phyloP scores from a whole-genome alignment of 495 filamentous ascomycete genomes.

The Pseudotulostoma volvatum region DNA sequence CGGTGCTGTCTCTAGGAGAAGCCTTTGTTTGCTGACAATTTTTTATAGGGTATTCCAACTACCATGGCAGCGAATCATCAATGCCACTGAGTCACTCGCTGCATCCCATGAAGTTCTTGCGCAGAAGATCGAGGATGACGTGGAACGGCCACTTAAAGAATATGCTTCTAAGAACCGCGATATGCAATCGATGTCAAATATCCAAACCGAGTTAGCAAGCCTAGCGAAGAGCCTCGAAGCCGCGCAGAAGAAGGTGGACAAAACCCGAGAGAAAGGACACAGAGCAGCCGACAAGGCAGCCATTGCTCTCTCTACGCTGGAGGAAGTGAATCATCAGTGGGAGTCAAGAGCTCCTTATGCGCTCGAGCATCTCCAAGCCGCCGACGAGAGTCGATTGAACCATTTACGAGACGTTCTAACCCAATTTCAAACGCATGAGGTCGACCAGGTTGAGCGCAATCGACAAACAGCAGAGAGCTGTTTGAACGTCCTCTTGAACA shows the following conservation, averaged over 20 bases:
- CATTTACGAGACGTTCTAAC: constrained; percentile 86
- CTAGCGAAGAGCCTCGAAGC: constrained; percentile 75
- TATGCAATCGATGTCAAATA: constrained; percentile 67
- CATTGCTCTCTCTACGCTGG: constrained; percentile 52
- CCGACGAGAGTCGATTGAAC: constrained; percentile 81
- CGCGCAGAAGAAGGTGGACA: constrained; percentile 76
- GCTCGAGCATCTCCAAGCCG: constrained; percentile 82
- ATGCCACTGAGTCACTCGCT: constrained; percentile 62
- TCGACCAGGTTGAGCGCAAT: constrained; percentile 69
- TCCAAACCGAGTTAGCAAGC: constrained; percentile 61
- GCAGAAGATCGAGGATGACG: constrained; percentile 74
- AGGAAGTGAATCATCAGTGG: constrained; percentile 72
- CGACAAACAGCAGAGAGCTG: constrained; percentile 65
- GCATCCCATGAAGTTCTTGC: constrained; percentile 72
- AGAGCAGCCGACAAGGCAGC: constrained; percentile 73
- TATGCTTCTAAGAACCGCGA: constrained; percentile 59
- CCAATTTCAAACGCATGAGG: constrained; percentile 81
- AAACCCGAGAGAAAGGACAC: constrained; percentile 60
- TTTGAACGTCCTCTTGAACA: constrained; percentile 69
- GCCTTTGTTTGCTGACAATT: constrained; percentile 6
- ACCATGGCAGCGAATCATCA: constrained; percentile 85
- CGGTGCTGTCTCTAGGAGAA: neutral
- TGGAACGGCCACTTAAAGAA: constrained; percentile 68
- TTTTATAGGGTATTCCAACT: constrained; percentile 60
- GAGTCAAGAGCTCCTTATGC: constrained; percentile 90